phyloP scores from a whole-genome alignment of 768 basidiomycete species.

The Collybia sordida region DNA sequence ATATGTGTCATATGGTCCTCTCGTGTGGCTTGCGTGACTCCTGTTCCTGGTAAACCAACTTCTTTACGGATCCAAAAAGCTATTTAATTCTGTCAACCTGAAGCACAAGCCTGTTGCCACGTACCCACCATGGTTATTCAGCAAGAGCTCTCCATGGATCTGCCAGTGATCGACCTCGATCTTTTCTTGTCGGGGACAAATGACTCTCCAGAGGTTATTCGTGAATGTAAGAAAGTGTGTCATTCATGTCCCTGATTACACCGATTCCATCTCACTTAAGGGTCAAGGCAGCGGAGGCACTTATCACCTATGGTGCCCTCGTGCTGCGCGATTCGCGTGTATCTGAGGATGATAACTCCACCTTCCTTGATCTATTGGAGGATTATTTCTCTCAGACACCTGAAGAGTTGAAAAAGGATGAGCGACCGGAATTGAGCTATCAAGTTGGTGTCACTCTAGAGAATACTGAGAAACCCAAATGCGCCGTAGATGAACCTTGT shows the following conservation, averaged over 20 bases:
- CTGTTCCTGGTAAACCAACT: neutral
- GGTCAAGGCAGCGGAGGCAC: slow-evolving; percentile 71
- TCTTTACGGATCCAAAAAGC: slow-evolving; percentile 3
- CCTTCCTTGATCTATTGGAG: slow-evolving; percentile 87
- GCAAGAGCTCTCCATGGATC: slow-evolving; percentile 41
- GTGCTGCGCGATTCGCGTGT: slow-evolving; percentile 85
- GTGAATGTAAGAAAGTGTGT: slow-evolving; percentile 68
- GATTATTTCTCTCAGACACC: slow-evolving; percentile 86
- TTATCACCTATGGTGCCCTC: slow-evolving; percentile 84
- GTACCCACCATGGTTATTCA: slow-evolving; percentile 28
- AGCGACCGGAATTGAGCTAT: slow-evolving; percentile 83
- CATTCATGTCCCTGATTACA: neutral
- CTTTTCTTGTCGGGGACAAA: slow-evolving; percentile 52
- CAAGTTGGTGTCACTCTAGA: slow-evolving; percentile 96
- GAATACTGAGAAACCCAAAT: slow-evolving; percentile 91
- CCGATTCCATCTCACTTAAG: slow-evolving; percentile 4
- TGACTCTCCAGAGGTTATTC: slow-evolving; percentile 44
- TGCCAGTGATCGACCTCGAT: slow-evolving; percentile 81
- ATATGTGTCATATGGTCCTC: slow-evolving; percentile 10
- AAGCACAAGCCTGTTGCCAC: neutral
- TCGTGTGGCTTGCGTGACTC: slow-evolving; percentile 5
- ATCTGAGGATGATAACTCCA: slow-evolving; percentile 74
- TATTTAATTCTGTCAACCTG: neutral
- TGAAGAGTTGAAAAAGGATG: slow-evolving; percentile 65
- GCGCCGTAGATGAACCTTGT: slow-evolving; percentile 82